A percentile compares a stretch with the other conserved stretches of the same genome.
These are phyloP conservation scores for Citrus reticulata DNA, from an alignment of 345 rosid genomes.

Conservation along the genomic window DNA sequence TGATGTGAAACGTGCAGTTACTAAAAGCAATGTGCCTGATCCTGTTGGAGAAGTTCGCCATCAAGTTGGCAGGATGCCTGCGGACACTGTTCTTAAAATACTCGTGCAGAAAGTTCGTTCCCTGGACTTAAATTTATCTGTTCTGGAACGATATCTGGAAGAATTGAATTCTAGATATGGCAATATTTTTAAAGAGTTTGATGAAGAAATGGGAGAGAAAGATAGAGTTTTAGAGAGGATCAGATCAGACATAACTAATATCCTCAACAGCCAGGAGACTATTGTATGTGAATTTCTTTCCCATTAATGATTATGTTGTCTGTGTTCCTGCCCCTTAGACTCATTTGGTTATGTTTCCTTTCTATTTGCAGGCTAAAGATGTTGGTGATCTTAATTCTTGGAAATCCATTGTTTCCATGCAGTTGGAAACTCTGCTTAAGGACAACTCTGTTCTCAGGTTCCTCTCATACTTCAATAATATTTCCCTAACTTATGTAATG, in stretches of 20 bases:
- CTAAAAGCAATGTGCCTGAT: conserved; percentile 33
- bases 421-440: conserved; percentile 37
- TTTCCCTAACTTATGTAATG: neutral
- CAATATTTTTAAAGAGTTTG: conserved; percentile 68
- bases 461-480: conserved; percentile 2
- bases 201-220: conserved; percentile 56
- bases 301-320: neutral
- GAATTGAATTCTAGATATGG: conserved; percentile 73
- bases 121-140: conserved; percentile 73
- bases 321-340: neutral
- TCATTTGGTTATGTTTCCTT: conserved; percentile 1
- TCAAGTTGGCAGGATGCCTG: conserved; percentile 84
- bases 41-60: conserved; percentile 67
- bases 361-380: conserved; percentile 53
- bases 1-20: conserved; percentile 34
- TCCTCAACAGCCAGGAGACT: conserved; percentile 45
- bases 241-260: conserved; percentile 44
- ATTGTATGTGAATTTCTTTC: conserved; percentile 37
- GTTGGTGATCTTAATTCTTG: conserved; percentile 65
- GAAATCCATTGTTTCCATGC: conserved; percentile 51
- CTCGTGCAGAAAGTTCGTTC: conserved; percentile 92
- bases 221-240: conserved; percentile 42
- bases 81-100: conserved; percentile 88
- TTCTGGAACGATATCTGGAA: conserved; percentile 83
- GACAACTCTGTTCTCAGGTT: conserved; percentile 65